These are phyloP conservation scores for Taphrina betulina DNA, from an alignment of 1,139 yeast species.

Conservation along the genomic window DNA sequence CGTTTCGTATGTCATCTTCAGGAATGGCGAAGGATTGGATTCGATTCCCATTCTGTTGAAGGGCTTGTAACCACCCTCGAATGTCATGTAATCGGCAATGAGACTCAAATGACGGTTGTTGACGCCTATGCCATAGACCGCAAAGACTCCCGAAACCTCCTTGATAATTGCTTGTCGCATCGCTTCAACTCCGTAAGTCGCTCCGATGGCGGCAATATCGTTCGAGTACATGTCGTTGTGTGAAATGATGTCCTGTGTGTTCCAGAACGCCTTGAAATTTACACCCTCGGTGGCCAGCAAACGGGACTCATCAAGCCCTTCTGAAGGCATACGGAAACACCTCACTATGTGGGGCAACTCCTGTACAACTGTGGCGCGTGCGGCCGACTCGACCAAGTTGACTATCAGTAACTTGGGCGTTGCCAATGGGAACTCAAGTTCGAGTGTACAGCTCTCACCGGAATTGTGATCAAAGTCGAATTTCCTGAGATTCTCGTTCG, in stretches of 20 bases:
- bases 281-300: constrained; percentile 95
- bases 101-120: constrained; percentile 91
- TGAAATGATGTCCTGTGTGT: constrained; percentile 85
- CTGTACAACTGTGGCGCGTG: constrained; percentile 87
- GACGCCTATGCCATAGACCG: constrained; percentile 84
- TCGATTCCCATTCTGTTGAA: constrained; percentile 98
- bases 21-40: constrained; percentile 88
- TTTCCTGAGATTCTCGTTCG: constrained; percentile 63
- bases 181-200: constrained; percentile 97
- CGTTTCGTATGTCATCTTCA: constrained; percentile 99
- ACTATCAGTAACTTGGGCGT: constrained; percentile 96
- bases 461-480: constrained; percentile 85
- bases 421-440: constrained; percentile 76
- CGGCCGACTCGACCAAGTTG: constrained; percentile 87
- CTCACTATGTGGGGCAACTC: constrained; percentile 90
- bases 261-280: constrained; percentile 97
- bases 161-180: constrained; percentile 96
- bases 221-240: constrained; percentile 86
- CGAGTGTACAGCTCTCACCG: constrained; percentile 93
- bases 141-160: constrained; percentile 94
- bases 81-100: constrained; percentile 98
- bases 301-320: constrained; percentile 55
- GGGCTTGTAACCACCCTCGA: constrained; percentile 95
- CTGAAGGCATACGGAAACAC: constrained; percentile 80
- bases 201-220: constrained; percentile 86